Evolutionary conservation across 352 stramenopile genomes (phyloP), one percentile per base, ranked within the genome.

Genomic region (Phytophthora cactorum): DNA sequence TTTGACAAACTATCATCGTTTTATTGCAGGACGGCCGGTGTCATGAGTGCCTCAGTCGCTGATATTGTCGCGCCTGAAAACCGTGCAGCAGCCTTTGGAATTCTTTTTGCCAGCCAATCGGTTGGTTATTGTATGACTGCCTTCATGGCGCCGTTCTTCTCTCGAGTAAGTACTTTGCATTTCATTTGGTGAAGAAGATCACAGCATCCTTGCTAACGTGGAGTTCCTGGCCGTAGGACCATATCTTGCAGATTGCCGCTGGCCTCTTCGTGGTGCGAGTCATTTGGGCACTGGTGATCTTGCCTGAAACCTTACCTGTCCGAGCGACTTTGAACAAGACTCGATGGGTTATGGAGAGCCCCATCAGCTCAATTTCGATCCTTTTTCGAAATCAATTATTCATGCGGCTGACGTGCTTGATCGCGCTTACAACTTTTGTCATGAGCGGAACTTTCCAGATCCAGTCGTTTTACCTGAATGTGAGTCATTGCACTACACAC

Each of bases 391-490:
- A 86, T 5, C 64, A 78, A 59, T 65, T 92, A 32, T 92, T 93
- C 39, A 77, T 82, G 32, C 75, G 81, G 2, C 66, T 95, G 25
- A 92, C 81, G 10, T 70, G 58, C 14, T 68, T 95, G 49, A 89
- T 93, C 41, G 84, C 75, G 6, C 67, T 93, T 63, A 92, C 84
- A 9, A 88, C 59, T 15, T 95, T 93, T 50, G 79, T 88, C 10
- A 60, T 61, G 32, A 86, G 72, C 14, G 84, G 84, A 6, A 74
- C 82, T 31, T 86, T 75, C 28, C 84, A 92, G 55, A 89, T 92
- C 52, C 81, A 79, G 14, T 76, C 82, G 39, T 95, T 91, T 57
- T 95, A 87, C 64, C 73, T 95, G 41, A 95, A 93, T 57, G 82
- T 90, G 61, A 67, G 72, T 63, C 9, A 3, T 1, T 22, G 22